Conservation (phyloP, 306 rosid genomes). For the Gastrolobium villosum region DNA sequence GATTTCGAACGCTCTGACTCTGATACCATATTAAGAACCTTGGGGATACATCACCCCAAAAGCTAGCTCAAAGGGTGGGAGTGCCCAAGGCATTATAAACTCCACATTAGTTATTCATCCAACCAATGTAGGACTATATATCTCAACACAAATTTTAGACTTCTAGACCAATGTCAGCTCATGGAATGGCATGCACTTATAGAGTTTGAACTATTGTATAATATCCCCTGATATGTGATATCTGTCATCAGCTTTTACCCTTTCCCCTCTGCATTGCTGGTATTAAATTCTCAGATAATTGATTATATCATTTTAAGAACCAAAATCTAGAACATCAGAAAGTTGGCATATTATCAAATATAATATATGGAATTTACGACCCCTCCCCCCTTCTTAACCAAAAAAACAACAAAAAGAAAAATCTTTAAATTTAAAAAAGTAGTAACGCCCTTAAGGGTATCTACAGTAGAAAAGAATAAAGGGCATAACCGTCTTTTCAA, state of each 20-base stretch:
- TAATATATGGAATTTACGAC: neutral
- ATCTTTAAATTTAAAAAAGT: neutral
- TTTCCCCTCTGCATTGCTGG: conserved; percentile 2
- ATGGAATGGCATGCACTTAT: conserved; percentile 10
- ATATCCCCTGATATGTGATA: neutral
- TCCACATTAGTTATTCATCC: too few species aligned
- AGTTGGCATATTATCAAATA: conserved; percentile 31
- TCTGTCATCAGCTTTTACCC: conserved; percentile 1
- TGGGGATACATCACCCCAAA: too few species aligned
- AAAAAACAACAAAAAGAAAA: neutral
- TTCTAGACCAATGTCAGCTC: conserved; percentile 3
- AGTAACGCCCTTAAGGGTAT: conserved; percentile 23
- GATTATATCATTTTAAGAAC: conserved; percentile 11
- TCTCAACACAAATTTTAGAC: conserved; percentile 28
- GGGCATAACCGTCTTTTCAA: conserved; percentile 38
- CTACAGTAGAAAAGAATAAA: conserved; percentile 33
- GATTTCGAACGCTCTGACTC: too few species aligned
- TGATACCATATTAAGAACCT: too few species aligned
- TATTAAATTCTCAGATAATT: conserved; percentile 5
- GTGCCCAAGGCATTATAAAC: too few species aligned
- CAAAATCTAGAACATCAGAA: conserved; percentile 9
- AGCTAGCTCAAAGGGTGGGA: too few species aligned
- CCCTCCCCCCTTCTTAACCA: neutral
- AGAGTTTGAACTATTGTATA: conserved; percentile 25
- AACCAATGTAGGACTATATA: too few species aligned